Evolutionary conservation across 202 grass and related monocot species (phyloP).

Genomic region (Tripidium arundinaceum): DNA sequence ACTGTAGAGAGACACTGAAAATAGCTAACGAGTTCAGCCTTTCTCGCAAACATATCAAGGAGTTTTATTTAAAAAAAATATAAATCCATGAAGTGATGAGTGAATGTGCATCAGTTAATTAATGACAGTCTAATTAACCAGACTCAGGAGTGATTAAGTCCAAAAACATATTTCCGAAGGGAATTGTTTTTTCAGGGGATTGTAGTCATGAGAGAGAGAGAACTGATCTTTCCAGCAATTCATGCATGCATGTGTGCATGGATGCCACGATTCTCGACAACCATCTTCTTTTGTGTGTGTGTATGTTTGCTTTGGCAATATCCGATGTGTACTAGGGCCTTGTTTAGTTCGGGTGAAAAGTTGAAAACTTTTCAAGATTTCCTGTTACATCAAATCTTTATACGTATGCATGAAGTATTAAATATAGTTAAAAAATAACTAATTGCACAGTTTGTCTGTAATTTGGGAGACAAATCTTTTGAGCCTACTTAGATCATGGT

Average conservation of each 20-base stretch:
- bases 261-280: constrained; percentile 17
- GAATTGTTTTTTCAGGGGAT: neutral
- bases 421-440: too few species aligned
- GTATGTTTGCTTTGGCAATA: neutral
- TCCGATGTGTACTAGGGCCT: too few species aligned
- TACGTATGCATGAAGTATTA: too few species aligned
- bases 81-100: neutral
- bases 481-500: too few species aligned
- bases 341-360: too few species aligned
- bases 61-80: neutral
- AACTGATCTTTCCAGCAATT: neutral
- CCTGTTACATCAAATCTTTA: too few species aligned
- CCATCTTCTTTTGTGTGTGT: neutral
- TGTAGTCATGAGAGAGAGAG: neutral
- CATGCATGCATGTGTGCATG: constrained; percentile 20
- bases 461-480: too few species aligned
- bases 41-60: neutral
- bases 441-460: too few species aligned
- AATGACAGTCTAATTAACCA: neutral
- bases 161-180: too few species aligned
- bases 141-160: too few species aligned
- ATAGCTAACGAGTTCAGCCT: neutral
- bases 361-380: too few species aligned
- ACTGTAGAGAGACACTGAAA: neutral
- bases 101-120: neutral